These are phyloP conservation scores for Leccinum arenicola DNA, from an alignment of 768 basidiomycete species.

Conservation along the genomic window DNA sequence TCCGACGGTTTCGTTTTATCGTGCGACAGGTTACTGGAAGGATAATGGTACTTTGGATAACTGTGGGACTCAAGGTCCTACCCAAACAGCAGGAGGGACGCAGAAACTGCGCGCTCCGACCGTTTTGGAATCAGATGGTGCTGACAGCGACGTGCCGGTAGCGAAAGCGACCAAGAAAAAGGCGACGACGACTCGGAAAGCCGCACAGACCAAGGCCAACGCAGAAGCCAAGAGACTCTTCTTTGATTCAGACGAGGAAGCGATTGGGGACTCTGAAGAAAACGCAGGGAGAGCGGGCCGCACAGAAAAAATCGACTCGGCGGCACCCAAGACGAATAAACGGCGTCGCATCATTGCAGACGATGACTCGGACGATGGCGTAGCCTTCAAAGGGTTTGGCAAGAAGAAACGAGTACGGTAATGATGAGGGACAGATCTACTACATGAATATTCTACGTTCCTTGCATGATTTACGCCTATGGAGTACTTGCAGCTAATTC, in stretches of 20 bases:
- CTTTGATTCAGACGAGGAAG: constrained; percentile 49
- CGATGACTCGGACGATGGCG: constrained; percentile 71
- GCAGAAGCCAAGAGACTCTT: constrained; percentile 42
- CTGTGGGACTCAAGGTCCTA: constrained; percentile 16
- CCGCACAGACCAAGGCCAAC: constrained; percentile 29
- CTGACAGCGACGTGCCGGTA: constrained; percentile 20
- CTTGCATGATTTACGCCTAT: neutral
- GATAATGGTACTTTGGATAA: constrained; percentile 24
- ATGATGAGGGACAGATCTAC: neutral
- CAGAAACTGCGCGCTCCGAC: constrained; percentile 28
- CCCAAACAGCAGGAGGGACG: constrained; percentile 15
- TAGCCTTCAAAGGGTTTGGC: constrained; percentile 64
- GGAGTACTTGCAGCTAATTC: constrained; percentile 43
- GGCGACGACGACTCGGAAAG: constrained; percentile 16
- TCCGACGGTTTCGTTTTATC: neutral
- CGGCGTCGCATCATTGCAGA: constrained; percentile 43
- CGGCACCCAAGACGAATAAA: constrained; percentile 16
- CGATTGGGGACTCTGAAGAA: neutral
- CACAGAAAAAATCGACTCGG: constrained; percentile 4
- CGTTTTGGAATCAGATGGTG: constrained; percentile 42
- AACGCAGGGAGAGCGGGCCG: neutral
- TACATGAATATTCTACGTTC: constrained; percentile 1
- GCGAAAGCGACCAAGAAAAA: constrained; percentile 16
- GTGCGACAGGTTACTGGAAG: constrained; percentile 56
- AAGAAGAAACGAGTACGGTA: constrained; percentile 27